A percentile compares a stretch with the other conserved stretches of the same genome.
Evolutionary conservation across 371 early-diverging fungal species (phyloP).

Genomic region (Conidiobolus incongruus): DNA sequence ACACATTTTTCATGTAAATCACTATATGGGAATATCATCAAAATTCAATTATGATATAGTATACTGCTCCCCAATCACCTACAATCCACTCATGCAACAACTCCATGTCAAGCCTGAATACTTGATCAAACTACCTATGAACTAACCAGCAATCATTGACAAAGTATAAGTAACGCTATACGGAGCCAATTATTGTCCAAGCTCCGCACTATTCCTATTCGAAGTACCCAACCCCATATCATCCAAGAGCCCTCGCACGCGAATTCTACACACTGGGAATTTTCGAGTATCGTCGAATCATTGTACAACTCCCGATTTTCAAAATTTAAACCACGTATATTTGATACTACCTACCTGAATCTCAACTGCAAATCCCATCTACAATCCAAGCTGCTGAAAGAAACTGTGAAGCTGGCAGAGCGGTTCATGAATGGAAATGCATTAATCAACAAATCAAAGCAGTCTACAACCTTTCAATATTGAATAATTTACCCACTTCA

Average conservation of each 20-base stretch:
- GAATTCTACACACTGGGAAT: constrained; percentile 80
- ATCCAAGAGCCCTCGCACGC: constrained; percentile 8
- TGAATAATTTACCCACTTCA: not conserved
- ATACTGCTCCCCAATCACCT: constrained; percentile 71
- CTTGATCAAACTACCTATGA: constrained; percentile 48
- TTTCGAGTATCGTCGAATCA: constrained; percentile 85
- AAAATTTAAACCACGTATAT: constrained; percentile 43
- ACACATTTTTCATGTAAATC: constrained; percentile 79
- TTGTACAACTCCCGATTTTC: constrained; percentile 1
- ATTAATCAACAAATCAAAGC: constrained; percentile 3
- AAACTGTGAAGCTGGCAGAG: constrained; percentile 13
- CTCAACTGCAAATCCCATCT: constrained; percentile 60
- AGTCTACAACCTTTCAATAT: not conserved
- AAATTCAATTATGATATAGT: constrained; percentile 51
- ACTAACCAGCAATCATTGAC: constrained; percentile 25
- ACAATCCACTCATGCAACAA: constrained; percentile 43
- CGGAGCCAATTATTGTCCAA: constrained; percentile 92
- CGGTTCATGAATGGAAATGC: too few species aligned
- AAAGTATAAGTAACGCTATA: constrained; percentile 45
- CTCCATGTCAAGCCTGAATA: constrained; percentile 29
- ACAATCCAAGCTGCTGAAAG: constrained; percentile 48
- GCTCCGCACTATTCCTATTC: constrained; percentile 71
- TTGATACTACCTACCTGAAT: constrained; percentile 85
- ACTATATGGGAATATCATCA: constrained; percentile 55
- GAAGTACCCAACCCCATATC: constrained; percentile 21